Conservation (phyloP, 345 rosid species). For the Chamaenerion angustifolium region DNA sequence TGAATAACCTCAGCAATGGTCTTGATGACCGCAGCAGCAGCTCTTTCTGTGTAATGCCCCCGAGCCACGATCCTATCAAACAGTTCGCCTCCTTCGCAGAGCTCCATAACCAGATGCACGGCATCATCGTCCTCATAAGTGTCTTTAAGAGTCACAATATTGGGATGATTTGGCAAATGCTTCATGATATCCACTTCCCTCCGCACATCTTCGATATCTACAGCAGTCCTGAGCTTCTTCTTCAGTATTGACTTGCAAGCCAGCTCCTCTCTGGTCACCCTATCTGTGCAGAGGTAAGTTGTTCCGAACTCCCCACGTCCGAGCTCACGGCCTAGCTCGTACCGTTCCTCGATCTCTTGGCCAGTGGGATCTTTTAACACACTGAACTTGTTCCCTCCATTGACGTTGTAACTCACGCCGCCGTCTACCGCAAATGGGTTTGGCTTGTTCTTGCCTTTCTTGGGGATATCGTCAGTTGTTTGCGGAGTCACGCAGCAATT, state of each 20-base stretch:
- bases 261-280: slow-evolving; percentile 32
- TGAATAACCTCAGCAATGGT: slow-evolving; percentile 94
- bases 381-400: slow-evolving; percentile 30
- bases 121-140: slow-evolving; percentile 84
- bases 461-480: slow-evolving; percentile 15
- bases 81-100: slow-evolving; percentile 94
- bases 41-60: slow-evolving; percentile 95
- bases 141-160: slow-evolving; percentile 63
- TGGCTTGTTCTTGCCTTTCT: slow-evolving; percentile 36
- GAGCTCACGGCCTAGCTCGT: slow-evolving; percentile 77
- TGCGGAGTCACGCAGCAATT: slow-evolving; percentile 68
- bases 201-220: slow-evolving; percentile 92
- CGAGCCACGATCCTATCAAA: slow-evolving; percentile 92
- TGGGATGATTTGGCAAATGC: slow-evolving; percentile 67
- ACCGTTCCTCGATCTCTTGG: slow-evolving; percentile 46
- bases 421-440: slow-evolving; percentile 63
- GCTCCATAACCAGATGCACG: slow-evolving; percentile 92
- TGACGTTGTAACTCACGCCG: slow-evolving; percentile 20
- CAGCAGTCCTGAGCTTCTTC: slow-evolving; percentile 84
- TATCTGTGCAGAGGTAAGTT: slow-evolving; percentile 74
- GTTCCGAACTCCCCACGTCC: slow-evolving; percentile 96
- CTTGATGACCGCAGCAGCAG: slow-evolving; percentile 78
- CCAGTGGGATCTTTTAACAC: slow-evolving; percentile 76
- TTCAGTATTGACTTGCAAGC: slow-evolving; percentile 94
- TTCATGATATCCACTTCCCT: slow-evolving; percentile 97